Base-by-base conservation (phyloP, 805 yeast genomes). In the Kurtzmaniella cleridarum region DNA sequence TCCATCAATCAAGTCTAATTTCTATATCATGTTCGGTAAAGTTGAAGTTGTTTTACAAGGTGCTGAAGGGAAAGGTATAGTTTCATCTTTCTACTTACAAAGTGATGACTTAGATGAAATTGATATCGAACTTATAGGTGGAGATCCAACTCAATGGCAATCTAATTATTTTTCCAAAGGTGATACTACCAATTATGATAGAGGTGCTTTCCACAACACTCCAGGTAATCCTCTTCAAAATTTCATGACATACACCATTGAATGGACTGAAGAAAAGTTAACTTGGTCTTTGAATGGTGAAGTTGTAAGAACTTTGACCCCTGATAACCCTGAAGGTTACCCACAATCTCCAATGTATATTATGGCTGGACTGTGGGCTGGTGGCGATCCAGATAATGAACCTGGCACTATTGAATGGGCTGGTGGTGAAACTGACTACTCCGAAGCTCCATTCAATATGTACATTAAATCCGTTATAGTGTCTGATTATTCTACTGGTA, bases 271-370 rank as follows among this genome's bases (percentile, higher is more conserved):
- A 48, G 81, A 79, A 32, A 53, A 65, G 6, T 64, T 84, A 30
- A 67, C 74, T 7, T 90, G 95, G 89, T 76, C 74, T 41, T 50
- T 87, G 18, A 95, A 90, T 53, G 95, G 91, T 23, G 54, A 46
- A 6, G 67, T 71, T 1, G 78, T 86, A 8, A 78, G 97, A 67
- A 75, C 84, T 1, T 63, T 90, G 39, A 33, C 42, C n/a, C 69
- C 76, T 41, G 62, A 66, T 40, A 57, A 55, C 41, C 66, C 80
- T 16, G 72, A 78, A 53, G 95, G 95, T 4, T 90, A 76, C 60
- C 97, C 97, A 32, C 95, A 89, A 64, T 67, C 88, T n/a, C 97
- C 97, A 35, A 86, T 89, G 90, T 72, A 66, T 47, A 56, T 84
- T 10, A 71, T 66, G 54, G 66, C 77, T 44, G 91, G 93, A 47